Evolutionary conservation across 768 basidiomycete species (phyloP).

Genomic region (Naganishia vaughanmartiniae): DNA sequence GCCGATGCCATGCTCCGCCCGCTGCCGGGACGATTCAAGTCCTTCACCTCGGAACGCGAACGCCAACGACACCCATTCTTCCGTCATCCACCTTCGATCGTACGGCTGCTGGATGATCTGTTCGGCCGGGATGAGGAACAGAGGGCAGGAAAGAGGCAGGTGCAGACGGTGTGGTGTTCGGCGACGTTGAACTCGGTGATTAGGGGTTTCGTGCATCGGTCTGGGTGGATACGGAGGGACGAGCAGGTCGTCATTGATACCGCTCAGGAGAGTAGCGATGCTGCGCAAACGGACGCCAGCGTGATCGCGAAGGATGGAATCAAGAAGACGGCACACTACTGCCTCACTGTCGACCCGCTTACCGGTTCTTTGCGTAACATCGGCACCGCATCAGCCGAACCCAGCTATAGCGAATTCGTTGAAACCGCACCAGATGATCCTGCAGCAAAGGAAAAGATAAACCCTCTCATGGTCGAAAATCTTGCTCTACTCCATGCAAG

Average conservation of each 20-base stretch:
- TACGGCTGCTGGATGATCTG: conserved; percentile 6
- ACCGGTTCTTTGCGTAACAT: conserved; percentile 8
- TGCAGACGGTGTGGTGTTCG: conserved; percentile 22
- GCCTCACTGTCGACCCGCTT: conserved; percentile 24
- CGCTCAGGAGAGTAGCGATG: neutral
- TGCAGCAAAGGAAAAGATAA: conserved; percentile 2
- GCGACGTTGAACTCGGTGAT: conserved; percentile 25
- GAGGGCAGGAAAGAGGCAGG: neutral
- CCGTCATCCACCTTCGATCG: conserved; percentile 23
- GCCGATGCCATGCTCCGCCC: conserved; percentile 19
- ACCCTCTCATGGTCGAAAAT: conserved; percentile 24
- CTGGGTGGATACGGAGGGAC: conserved; percentile 17
- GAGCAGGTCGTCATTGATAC: conserved; percentile 10
- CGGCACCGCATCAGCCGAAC: neutral
- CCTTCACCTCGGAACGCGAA: conserved; percentile 2
- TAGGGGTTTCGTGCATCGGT: conserved; percentile 10
- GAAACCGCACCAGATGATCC: conserved; percentile 2
- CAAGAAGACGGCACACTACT: conserved; percentile 1
- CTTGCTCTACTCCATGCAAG: conserved; percentile 18
- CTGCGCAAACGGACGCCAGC: neutral
- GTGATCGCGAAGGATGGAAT: neutral
- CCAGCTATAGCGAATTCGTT: neutral
- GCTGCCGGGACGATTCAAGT: conserved; percentile 19
- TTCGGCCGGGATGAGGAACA: neutral
- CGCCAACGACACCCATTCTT: conserved; percentile 18